Base-by-base conservation (phyloP, 768 basidiomycete species). In the Phaeolepiota aurea region DNA sequence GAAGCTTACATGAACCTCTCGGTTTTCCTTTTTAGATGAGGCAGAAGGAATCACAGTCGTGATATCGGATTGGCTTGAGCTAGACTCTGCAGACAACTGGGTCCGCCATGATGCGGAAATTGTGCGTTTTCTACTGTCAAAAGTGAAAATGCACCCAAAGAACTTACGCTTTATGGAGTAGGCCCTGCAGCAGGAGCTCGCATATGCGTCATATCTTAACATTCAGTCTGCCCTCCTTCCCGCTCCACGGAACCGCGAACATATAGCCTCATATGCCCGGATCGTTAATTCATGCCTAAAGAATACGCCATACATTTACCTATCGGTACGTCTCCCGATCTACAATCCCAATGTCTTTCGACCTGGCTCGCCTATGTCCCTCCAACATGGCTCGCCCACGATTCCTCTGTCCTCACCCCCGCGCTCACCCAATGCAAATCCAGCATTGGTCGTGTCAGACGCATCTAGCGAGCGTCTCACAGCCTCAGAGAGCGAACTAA, bases 81-180 rank as follows among this genome's bases (percentile, higher is more conserved):
- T 99, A 28, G 96, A 99, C 62, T 82, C 89, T 5, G 65, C 76
- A 0, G 92, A 97, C 60, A 89, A 91, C 52, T 90, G 93, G 72
- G 82, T 98, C 40, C 78, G 96, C 33, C 89, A 94, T 52, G 96
- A 99, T 55, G 85, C 91, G 33, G 96, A 94, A 63, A 86, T 94
- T 41, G 92, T 92, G 58, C 62, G 85, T 71, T 33, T 31, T 47
- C 45, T 51, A 46, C 43, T 37, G 38, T 38, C 20, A 28, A 10
- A n/a, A 3, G 32, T 33, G 22, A 35, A 11, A n/a, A 42, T 32
- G 14, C 20, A 19, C 32, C 28, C 13, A 38, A 38, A 19, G 37
- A 18, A 37, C 36, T 9, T 37, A 32, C 14, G 28, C 19, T 40
- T 46, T 46, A 32, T 32, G n/a, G n/a, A n/a, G 28, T 44, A 94